Evolutionary conservation across 768 basidiomycete genomes (phyloP).

Genomic region (Trametopsis cervina): DNA sequence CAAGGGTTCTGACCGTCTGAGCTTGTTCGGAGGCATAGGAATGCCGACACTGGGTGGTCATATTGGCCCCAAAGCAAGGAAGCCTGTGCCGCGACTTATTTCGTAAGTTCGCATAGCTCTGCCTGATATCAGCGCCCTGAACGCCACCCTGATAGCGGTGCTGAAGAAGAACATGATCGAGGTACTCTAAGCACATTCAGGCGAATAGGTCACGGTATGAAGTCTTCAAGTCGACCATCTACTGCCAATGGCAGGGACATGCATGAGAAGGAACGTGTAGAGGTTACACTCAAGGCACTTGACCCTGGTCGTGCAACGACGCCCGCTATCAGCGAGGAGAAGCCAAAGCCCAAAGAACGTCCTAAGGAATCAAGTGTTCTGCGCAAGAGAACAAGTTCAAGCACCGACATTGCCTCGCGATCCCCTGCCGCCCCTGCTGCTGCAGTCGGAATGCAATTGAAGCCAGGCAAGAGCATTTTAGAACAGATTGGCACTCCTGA

Average conservation of each 20-base stretch:
- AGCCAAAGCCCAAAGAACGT: conserved; percentile 13
- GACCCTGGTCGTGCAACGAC: neutral
- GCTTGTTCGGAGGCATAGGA: conserved; percentile 74
- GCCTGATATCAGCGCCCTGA: no score
- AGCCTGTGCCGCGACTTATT: conserved; percentile 74
- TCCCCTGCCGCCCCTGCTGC: conserved; percentile 2
- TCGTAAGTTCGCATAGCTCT: conserved; percentile 45
- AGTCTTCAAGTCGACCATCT: conserved; percentile 35
- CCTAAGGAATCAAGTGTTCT: conserved; percentile 31
- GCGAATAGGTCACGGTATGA: conserved; percentile 29
- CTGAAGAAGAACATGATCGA: neutral
- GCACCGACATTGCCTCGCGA: conserved; percentile 9
- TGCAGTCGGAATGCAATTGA: conserved; percentile 17
- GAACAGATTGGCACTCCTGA: conserved; percentile 91
- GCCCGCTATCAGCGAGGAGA: conserved; percentile 18
- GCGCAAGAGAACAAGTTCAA: conserved; percentile 47
- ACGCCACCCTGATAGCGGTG: no score
- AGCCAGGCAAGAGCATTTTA: conserved; percentile 62
- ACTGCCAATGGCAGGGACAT: conserved; percentile 30
- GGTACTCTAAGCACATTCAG: conserved; percentile 9
- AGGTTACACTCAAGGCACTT: neutral
- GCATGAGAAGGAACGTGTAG: conserved; percentile 13
- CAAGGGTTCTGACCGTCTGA: conserved; percentile 53
- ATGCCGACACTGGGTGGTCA: conserved; percentile 29
- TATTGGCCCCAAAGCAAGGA: conserved; percentile 66